phyloP scores from a whole-genome alignment of 179 eudicot species.

The Heliamphora pulchella region DNA sequence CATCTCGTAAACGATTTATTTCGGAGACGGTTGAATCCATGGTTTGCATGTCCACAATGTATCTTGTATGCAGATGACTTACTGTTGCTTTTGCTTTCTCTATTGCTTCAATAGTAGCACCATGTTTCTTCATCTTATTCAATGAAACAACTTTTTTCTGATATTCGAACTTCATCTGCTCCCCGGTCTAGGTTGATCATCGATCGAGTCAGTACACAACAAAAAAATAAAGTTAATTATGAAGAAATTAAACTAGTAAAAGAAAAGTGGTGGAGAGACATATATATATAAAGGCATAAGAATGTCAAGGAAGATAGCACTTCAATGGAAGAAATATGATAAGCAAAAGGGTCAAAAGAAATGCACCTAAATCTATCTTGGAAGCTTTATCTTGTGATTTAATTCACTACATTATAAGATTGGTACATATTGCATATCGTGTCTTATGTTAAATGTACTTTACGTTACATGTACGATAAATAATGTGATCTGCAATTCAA shows the following conservation, averaged over 20 bases:
- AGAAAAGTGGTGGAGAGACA: no score
- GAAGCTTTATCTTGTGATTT: no score
- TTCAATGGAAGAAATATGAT: background rate
- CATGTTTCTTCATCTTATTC: constrained; percentile 71
- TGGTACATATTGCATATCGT: no score
- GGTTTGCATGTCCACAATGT: constrained; percentile 91
- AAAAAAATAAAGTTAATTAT: background rate
- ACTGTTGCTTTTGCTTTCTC: constrained; percentile 85
- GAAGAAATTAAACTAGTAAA: no score
- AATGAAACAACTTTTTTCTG: constrained; percentile 72
- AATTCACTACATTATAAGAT: no score
- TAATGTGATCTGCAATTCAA: constrained; percentile 11
- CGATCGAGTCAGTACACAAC: constrained; percentile 9
- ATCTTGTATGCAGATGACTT: constrained; percentile 90
- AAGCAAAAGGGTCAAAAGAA: background rate
- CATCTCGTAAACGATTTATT: constrained; percentile 81
- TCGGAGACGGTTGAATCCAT: constrained; percentile 91
- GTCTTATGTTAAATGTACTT: no score
- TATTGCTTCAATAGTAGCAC: constrained; percentile 46
- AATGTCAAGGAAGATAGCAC: background rate
- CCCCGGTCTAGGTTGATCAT: constrained; percentile 59
- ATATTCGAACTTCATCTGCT: constrained; percentile 80
- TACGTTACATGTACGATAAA: no score
- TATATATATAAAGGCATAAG: background rate
- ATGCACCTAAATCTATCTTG: constrained; percentile 9